A percentile compares a stretch with the other conserved stretches of the same genome.
Conservation (phyloP, 2,329 filamentous ascomycete genomes). For the Rutstroemia sp. region DNA sequence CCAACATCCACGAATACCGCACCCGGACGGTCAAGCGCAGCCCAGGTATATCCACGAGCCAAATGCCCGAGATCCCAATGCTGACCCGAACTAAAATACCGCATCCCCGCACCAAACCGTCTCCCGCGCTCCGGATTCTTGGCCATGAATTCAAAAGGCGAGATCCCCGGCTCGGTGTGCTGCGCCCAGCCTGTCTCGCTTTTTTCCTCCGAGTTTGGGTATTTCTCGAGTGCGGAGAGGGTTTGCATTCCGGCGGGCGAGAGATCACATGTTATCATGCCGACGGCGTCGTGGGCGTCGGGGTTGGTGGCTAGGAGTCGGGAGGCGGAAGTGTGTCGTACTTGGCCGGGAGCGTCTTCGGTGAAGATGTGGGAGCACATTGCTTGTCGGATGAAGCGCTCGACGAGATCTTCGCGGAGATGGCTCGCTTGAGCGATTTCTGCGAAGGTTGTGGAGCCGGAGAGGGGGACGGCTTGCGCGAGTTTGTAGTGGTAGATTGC, state of each 20-base stretch:
- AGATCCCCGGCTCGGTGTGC: background rate
- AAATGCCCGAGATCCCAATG: background rate
- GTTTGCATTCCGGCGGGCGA: slow-evolving; percentile 2
- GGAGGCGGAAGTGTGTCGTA: slow-evolving; percentile 10
- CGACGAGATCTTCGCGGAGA: background rate
- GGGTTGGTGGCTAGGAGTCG: background rate
- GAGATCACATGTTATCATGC: background rate
- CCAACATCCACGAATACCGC: slow-evolving; percentile 1
- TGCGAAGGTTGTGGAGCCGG: background rate
- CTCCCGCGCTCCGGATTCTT: background rate
- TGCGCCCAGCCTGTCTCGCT: slow-evolving; percentile 1
- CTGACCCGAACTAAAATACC: background rate
- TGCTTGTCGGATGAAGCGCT: slow-evolving; percentile 41
- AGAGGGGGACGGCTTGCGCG: background rate
- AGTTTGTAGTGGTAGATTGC: background rate
- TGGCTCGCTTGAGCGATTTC: background rate
- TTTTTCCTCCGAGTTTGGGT: slow-evolving; percentile 9
- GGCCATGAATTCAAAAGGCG: background rate
- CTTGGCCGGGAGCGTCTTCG: slow-evolving; percentile 8
- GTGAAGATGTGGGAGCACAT: slow-evolving; percentile 42
- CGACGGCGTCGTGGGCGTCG: background rate
- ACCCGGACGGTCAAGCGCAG: background rate
- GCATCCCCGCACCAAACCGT: slow-evolving; percentile 2
- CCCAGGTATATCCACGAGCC: background rate
- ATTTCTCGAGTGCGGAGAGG: slow-evolving; percentile 8